Evolutionary conservation across 306 rosid genomes (phyloP), one percentile per base, ranked within the genome.

Genomic region (Myrica gale): DNA sequence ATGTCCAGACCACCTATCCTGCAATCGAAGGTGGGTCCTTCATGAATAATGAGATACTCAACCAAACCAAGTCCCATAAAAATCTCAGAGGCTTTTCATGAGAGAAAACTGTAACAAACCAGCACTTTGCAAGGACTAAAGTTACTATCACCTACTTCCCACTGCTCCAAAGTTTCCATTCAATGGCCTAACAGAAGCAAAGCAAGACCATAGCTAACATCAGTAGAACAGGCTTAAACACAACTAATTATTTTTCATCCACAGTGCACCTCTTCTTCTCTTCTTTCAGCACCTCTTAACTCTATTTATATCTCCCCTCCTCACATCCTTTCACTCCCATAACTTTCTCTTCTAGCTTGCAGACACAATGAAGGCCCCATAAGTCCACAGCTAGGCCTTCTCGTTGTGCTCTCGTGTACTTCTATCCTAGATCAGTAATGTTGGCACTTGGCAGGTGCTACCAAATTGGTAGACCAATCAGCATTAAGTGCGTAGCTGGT

Each of bases 1-100:
- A 41, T 17, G n/a, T 63, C 48, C 45, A 61, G 68, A 42, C 48
- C 48, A 65, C 32, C 70, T 41, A 41, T 65, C 50, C 70, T 65
- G 70, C 70, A 41, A 20, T 41, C 4, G 8, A 42, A 65, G 70
- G 50, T 17, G 6, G 70, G 21, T 42, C 26, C 8, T 16, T 65
- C 15, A 65, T 42, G 50, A 50, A 42, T 42, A n/a, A 44, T 41
- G 42, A 65, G 41, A 41, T 42, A 1, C 23, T 17, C 16, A 17
- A 17, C 70, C 70, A 65, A 65, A 12, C 68, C 20, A 32, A 12
- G 15, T 65, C 3, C 48, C 23, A 41, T 23, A 65, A 9, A 42
- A 42, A 17, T 9, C 41, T 63, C 41, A 37, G 19, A 11, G 69
- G 41, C 7, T 63, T n/a, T 62, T 16, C 41, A 15, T 42, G 39